Percentiles rank a stretch among this genome's conserved stretches.
These are phyloP conservation scores for Nidularia pulvinata DNA, from an alignment of 768 basidiomycete species.

Conservation along the genomic window DNA sequence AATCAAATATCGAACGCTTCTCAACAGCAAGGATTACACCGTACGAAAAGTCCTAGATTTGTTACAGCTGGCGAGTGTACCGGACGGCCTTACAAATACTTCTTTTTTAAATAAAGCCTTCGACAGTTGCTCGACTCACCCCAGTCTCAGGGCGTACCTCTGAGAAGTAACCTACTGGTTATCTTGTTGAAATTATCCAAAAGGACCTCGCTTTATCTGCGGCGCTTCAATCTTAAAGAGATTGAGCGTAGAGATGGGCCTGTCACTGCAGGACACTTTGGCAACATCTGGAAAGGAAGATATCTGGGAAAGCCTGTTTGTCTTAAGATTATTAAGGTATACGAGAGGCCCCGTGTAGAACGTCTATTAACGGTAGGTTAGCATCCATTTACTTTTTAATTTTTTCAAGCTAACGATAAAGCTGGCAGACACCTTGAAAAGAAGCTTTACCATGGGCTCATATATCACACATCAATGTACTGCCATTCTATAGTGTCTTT, in stretches of 20 bases:
- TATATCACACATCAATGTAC: conserved; percentile 22
- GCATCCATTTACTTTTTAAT: background rate
- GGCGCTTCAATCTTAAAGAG: conserved; percentile 7
- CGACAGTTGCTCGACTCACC: background rate
- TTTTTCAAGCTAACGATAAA: background rate
- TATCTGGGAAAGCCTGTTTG: conserved; percentile 15
- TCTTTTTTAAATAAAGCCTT: background rate
- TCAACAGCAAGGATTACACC: conserved; percentile 1
- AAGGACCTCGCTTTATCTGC: background rate
- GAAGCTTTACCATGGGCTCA: conserved; percentile 28
- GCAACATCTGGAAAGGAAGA: conserved; percentile 21
- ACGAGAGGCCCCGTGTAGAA: conserved; percentile 13
- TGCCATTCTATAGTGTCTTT: conserved; percentile 35
- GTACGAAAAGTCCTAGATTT: conserved; percentile 7
- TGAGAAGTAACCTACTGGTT: background rate
- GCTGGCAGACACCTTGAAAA: conserved; percentile 21
- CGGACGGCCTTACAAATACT: too few species aligned
- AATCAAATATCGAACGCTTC: conserved; percentile 3
- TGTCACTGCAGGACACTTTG: conserved; percentile 18
- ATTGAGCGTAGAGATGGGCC: conserved; percentile 7
- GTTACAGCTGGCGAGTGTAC: conserved; percentile 5
- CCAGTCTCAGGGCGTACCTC: background rate
- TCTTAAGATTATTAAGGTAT: conserved; percentile 20
- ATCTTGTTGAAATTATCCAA: background rate
- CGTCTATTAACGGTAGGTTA: conserved; percentile 17